These are phyloP conservation scores for Purpureocillium takamizusanense DNA, from an alignment of 2,329 filamentous ascomycete genomes.

Conservation along the genomic window DNA sequence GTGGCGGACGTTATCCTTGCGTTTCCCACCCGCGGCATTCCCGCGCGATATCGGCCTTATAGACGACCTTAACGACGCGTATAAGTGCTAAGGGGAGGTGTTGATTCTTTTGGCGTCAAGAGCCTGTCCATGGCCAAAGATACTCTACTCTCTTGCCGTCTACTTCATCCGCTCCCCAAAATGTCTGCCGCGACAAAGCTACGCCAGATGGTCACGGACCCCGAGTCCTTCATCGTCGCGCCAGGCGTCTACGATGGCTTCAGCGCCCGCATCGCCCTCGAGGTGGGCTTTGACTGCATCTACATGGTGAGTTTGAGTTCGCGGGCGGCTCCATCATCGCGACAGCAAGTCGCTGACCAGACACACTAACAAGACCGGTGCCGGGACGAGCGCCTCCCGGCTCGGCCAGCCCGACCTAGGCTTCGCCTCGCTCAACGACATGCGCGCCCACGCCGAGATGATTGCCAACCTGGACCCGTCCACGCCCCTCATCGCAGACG, in stretches of 20 bases:
- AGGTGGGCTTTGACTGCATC: conserved; percentile 52
- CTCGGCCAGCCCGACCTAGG: conserved; percentile 57
- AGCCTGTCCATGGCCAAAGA: no score
- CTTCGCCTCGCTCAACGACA: conserved; percentile 52
- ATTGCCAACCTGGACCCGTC: conserved; percentile 48
- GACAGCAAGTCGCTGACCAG: no score
- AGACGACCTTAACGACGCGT: no score
- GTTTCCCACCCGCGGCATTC: no score
- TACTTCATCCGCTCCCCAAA: no score
- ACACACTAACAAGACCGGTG: conserved; percentile 43
- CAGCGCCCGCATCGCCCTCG: conserved; percentile 52
- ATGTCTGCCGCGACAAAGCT: no score
- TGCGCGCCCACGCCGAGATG: conserved; percentile 55
- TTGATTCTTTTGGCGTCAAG: no score
- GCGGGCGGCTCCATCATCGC: no score
- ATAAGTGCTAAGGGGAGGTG: no score
- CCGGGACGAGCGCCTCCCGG: conserved; percentile 50
- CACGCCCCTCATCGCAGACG: conserved; percentile 52
- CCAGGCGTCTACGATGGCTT: conserved; percentile 63
- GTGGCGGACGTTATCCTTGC: no score
- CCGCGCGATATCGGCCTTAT: no score
- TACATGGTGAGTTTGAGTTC: conserved; percentile 61
- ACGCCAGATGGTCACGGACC: conserved; percentile 8
- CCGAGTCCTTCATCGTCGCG: conserved; percentile 36
- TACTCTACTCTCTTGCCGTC: no score